Evolutionary conservation across 352 stramenopile species (phyloP), one percentile per base, ranked within the genome.

Genomic region (Phytophthora aleatoria): DNA sequence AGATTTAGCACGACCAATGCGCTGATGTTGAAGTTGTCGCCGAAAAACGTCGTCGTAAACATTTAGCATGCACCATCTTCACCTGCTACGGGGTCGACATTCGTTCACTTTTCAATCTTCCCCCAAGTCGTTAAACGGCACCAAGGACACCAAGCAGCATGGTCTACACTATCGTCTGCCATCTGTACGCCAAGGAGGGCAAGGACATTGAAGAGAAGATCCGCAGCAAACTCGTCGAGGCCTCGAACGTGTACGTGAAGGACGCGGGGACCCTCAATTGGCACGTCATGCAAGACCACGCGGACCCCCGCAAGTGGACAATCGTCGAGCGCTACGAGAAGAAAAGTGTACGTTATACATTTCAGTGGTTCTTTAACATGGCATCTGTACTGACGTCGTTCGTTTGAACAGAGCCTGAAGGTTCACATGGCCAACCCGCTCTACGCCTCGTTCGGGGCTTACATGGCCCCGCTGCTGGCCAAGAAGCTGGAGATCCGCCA

Each of bases 241-340:
- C 64, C 33, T 72, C 64, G 28, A 50, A 57, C 15, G 58, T 68
- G 11, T 72, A 68, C 58, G 16, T 51, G 28, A 72, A 72, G 50
- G 64, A 72, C 41, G 26, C 36, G 28, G 64, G 60, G 8, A 57
- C 44, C 13, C 39, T 72, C 11, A 51, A 57, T 24, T 72, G 64
- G 64, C 53, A 68, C 33, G 64, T 72, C 26, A 72, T 72, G 64
- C 64, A 72, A 26, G 58, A 72, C 20, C 64, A 72, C 45, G 47
- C 48, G 3, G 51, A 72, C 31, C 51, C 51, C 12, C 57, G 57
- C 58, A 72, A 68, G 20, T 72, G 64, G 64, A 72, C 58, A 31
- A 68, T 68, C 20, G 64, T 72, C 48, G 64, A 72, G 51, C 58
- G 64, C 15, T 72, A 68, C 38, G 64, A 63, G 35, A 57, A 57